These are phyloP conservation scores for Trametes pubescens DNA, from an alignment of 1,284 basidiomycete genomes.

Conservation along the genomic window DNA sequence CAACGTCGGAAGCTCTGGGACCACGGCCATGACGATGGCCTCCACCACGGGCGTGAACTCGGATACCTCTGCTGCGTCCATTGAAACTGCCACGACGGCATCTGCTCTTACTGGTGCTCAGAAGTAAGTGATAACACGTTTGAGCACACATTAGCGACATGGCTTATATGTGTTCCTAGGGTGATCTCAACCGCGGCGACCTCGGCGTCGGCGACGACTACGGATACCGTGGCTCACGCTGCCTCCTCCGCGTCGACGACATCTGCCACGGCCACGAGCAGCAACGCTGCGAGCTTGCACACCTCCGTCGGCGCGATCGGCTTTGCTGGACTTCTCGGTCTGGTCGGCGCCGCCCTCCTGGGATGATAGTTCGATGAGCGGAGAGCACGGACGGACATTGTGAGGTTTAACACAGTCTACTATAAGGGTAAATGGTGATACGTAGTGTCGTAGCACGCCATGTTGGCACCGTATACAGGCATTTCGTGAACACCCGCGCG, in stretches of 20 bases:
- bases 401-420: conserved; percentile 20
- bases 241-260: conserved; percentile 14
- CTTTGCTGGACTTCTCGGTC: conserved; percentile 26
- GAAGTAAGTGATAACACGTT: background rate
- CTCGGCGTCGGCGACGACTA: background rate
- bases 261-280: conserved; percentile 15
- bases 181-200: conserved; percentile 14
- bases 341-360: conserved; percentile 27
- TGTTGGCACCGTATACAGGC: conserved; percentile 9
- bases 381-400: conserved; percentile 2
- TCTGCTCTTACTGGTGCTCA: conserved; percentile 2
- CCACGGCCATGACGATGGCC: conserved; percentile 28
- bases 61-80: conserved; percentile 15
- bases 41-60: background rate
- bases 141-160: background rate
- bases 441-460: conserved; percentile 20
- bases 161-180: background rate
- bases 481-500: background rate
- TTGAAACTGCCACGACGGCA: conserved; percentile 12
- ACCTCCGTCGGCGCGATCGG: conserved; percentile 26
- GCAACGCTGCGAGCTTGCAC: conserved; percentile 26
- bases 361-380: background rate
- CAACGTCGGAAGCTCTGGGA: conserved; percentile 33
- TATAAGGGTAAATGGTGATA: background rate
- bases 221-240: conserved; percentile 5